Evolutionary conservation across 805 yeast species (phyloP).

Genomic region (Wickerhamiella sergipiensis): DNA sequence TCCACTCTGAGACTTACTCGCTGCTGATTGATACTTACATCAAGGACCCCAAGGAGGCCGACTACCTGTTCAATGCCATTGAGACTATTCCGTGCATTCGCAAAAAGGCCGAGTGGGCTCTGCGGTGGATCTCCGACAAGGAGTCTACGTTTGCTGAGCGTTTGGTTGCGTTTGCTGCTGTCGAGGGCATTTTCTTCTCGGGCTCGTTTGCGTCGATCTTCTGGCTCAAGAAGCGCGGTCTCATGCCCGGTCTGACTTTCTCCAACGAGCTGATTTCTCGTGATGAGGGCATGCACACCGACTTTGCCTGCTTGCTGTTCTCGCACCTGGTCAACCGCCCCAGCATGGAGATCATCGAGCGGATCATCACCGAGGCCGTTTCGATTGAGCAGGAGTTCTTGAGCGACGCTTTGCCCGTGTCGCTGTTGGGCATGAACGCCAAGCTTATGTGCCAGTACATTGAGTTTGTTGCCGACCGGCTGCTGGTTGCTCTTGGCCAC

Average conservation of each 20-base stretch:
- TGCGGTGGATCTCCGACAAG: conserved; percentile 87
- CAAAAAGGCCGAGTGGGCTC: conserved; percentile 98
- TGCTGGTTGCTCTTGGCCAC: conserved; percentile 82
- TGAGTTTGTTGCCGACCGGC: conserved; percentile 94
- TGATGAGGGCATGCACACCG: conserved; percentile 98
- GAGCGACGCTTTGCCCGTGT: conserved; percentile 88
- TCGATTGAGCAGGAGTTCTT: conserved; percentile 86
- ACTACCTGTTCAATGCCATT: conserved; percentile 84
- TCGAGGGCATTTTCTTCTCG: conserved; percentile 96
- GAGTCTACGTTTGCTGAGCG: conserved; percentile 90
- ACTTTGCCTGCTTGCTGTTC: conserved; percentile 90
- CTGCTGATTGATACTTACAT: conserved; percentile 87
- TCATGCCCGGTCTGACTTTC: conserved; percentile 97
- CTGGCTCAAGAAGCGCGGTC: conserved; percentile 98
- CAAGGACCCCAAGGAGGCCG: conserved; percentile 89
- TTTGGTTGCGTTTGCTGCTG: conserved; percentile 95
- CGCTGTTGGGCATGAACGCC: conserved; percentile 88
- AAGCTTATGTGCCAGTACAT: conserved; percentile 94
- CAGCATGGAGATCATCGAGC: conserved; percentile 58
- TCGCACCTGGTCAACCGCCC: conserved; percentile 90
- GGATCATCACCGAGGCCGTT: conserved; percentile 90
- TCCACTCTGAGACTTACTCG: conserved; percentile 95
- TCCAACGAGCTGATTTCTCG: conserved; percentile 95
- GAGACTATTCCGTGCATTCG: conserved; percentile 92
- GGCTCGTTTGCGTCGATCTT: conserved; percentile 97